Conservation (phyloP, 2,329 filamentous ascomycete species). For the Cadophora sp. region DNA sequence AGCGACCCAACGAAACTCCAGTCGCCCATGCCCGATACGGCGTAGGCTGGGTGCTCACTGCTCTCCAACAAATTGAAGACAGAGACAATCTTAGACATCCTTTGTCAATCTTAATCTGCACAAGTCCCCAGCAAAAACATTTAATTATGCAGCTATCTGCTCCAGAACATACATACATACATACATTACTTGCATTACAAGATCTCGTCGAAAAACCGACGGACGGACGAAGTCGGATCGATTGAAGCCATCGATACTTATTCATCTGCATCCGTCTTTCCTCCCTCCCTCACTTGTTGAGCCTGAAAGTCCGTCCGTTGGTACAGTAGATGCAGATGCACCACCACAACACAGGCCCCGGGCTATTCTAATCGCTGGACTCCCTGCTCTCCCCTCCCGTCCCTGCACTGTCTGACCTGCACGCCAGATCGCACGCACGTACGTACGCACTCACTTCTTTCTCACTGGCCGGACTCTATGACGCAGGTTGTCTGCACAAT, state of each 20-base stretch:
- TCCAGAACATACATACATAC: no score
- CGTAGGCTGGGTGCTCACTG: neutral
- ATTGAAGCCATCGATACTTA: neutral
- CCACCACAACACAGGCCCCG: no score
- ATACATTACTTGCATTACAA: no score
- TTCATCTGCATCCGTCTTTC: neutral
- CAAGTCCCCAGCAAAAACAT: conserved; percentile 3
- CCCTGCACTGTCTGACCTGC: neutral
- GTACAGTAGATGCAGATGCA: neutral
- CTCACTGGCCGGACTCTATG: conserved; percentile 15
- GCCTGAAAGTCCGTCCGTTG: neutral
- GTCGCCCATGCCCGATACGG: neutral
- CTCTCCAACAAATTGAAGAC: neutral
- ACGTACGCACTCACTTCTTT: neutral
- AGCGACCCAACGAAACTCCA: conserved; percentile 11
- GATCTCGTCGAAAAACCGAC: neutral
- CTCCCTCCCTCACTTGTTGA: neutral
- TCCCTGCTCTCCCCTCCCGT: neutral
- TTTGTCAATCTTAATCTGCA: neutral
- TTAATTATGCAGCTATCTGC: neutral
- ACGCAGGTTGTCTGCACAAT: conserved; percentile 28
- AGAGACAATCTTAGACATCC: neutral
- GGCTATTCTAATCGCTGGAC: neutral
- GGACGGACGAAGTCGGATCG: neutral
- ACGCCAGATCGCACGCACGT: neutral